Percentiles rank a stretch among this genome's conserved stretches.
phyloP scores from a whole-genome alignment of 345 rosid species.

The Bretschneidera sinensis region DNA sequence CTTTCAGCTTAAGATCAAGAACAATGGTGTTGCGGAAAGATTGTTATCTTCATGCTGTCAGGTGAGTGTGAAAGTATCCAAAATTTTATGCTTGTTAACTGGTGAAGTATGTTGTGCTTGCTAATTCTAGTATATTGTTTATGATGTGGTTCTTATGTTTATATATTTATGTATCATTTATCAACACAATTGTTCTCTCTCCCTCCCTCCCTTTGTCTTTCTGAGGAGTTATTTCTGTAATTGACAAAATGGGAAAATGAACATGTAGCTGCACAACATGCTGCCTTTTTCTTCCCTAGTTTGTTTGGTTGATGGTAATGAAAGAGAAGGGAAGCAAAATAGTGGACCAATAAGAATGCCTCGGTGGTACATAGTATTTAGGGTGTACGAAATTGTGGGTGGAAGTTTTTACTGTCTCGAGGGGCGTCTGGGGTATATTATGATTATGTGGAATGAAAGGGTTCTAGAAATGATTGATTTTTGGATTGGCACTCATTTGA shows the following conservation, averaged over 20 bases:
- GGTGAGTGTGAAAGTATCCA: too few species aligned
- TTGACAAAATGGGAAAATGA: background rate
- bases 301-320: background rate
- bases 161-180: too few species aligned
- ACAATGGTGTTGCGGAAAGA: conserved; percentile 60
- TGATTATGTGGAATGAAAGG: too few species aligned
- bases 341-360: background rate
- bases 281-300: background rate
- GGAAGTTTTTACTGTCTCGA: too few species aligned
- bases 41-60: conserved; percentile 73
- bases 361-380: too few species aligned
- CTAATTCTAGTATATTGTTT: too few species aligned
- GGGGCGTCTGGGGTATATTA: too few species aligned
- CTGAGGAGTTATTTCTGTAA: background rate
- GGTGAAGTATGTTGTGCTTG: background rate
- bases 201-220: background rate
- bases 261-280: background rate
- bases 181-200: background rate
- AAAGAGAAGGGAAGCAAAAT: background rate
- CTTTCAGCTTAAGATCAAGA: conserved; percentile 47
- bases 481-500: too few species aligned
- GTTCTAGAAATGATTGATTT: too few species aligned
- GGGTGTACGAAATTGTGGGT: too few species aligned
- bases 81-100: background rate
- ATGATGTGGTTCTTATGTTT: background rate